Evolutionary conservation across 1,284 basidiomycete genomes (phyloP), one percentile per base, ranked within the genome.

Genomic region (Boletus mariae): DNA sequence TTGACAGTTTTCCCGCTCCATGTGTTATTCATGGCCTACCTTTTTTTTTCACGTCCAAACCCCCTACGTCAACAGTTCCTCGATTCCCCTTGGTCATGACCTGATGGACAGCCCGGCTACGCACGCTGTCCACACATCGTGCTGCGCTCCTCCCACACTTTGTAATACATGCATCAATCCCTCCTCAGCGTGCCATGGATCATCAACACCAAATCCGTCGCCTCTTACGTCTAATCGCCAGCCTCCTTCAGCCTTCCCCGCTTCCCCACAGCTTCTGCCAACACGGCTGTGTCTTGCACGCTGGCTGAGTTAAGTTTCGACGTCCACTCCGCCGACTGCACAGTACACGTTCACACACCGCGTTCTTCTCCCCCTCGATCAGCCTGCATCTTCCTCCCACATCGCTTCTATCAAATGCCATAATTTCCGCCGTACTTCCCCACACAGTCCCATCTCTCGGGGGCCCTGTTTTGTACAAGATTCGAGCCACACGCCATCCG

Each of bases 191-290:
- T 55, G 34, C 34, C 38, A 31, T 53, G 13, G 35, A 50, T 48
- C 46, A 20, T n/a, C 35, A 32, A 47, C 42, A 9, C 45, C 59
- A 50, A 59, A 59, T 45, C 48, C 46, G 40, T 17, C 28, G 29
- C 26, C 1, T 44, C 34, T 52, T 55, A 53, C 47, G 42, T 60
- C 47, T 35, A 45, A 61, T 53, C 47, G 25, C 41, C 17, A 47
- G 12, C 31, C 11, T 52, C 49, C 53, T 60, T 59, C 65, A 51
- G 32, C 47, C 52, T 68, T 56, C 65, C 67, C 64, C 63, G n/a
- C 60, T 61, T 64, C 59, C 57, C 64, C 53, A 59, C 53, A 56
- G 47, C 42, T 47, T 46, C 46, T 37, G 44, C 38, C 31, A 25
- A 44, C 57, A 41, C 26, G 38, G 29, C 29, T 46, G 46, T 12